Percentiles rank a stretch among this genome's conserved stretches.
phyloP scores from a whole-genome alignment of 2,329 filamentous ascomycete species.

The Verticillium nubilum region DNA sequence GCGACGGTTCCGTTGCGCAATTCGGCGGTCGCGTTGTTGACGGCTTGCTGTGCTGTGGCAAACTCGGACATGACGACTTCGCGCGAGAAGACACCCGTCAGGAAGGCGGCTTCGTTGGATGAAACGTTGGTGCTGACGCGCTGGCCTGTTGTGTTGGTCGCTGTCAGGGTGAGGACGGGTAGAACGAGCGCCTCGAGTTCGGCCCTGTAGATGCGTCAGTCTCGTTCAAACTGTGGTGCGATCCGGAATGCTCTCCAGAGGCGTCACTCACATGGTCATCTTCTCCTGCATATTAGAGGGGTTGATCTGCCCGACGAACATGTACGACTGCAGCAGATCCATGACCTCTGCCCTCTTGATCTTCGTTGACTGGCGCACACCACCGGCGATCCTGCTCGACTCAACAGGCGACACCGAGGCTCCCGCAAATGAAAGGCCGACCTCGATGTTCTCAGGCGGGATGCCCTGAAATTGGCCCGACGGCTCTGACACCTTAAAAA shows the following conservation, averaged over 20 bases:
- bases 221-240: no score
- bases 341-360: slow-evolving; percentile 14
- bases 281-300: slow-evolving; percentile 43
- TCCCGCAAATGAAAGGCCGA: slow-evolving; percentile 48
- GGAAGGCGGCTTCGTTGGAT: slow-evolving; percentile 64
- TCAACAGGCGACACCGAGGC: slow-evolving; percentile 44
- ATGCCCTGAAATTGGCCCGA: slow-evolving; percentile 48
- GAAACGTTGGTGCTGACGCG: slow-evolving; percentile 59
- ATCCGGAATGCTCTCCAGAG: background rate
- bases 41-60: slow-evolving; percentile 41
- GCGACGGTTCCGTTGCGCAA: slow-evolving; percentile 49
- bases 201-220: slow-evolving; percentile 31
- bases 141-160: slow-evolving; percentile 43
- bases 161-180: slow-evolving; percentile 62
- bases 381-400: slow-evolving; percentile 17
- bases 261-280: slow-evolving; percentile 55
- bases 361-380: slow-evolving; percentile 14
- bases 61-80: slow-evolving; percentile 47
- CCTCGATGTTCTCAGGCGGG: slow-evolving; percentile 44
- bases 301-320: slow-evolving; percentile 66
- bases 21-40: slow-evolving; percentile 37
- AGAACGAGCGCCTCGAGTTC: slow-evolving; percentile 59
- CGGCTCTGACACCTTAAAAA: slow-evolving; percentile 64
- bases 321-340: slow-evolving; percentile 54
- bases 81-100: slow-evolving; percentile 63